Evolutionary conservation across 257 asterid species (phyloP).

Genomic region (Echites panduratus): DNA sequence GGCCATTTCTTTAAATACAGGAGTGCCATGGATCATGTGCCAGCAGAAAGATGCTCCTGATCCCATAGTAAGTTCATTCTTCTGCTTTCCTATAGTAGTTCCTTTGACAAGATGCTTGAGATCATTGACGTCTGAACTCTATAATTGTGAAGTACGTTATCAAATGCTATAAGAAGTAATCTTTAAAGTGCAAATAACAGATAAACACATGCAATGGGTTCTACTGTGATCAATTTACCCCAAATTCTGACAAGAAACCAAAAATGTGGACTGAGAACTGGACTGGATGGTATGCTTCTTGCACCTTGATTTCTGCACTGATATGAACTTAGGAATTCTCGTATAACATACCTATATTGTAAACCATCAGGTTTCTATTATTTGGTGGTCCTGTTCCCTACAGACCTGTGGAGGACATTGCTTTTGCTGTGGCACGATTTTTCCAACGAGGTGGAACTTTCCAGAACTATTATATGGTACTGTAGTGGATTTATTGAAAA

Average conservation of each 20-base stretch:
- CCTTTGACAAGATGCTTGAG: neutral
- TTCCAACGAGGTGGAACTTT: slow-evolving; percentile 90
- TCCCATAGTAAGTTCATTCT: slow-evolving; percentile 50
- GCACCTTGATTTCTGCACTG: neutral
- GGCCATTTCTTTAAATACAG: slow-evolving; percentile 75
- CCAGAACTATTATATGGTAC: slow-evolving; percentile 94
- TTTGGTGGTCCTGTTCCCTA: slow-evolving; percentile 72
- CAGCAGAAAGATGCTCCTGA: slow-evolving; percentile 87
- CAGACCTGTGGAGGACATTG: slow-evolving; percentile 84
- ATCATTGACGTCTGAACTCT: neutral
- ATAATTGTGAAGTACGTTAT: neutral
- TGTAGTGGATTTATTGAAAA: neutral
- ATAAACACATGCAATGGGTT: slow-evolving; percentile 95
- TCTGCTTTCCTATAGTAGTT: neutral
- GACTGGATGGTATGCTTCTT: slow-evolving; percentile 73
- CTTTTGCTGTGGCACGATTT: slow-evolving; percentile 86
- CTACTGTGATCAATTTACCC: slow-evolving; percentile 87
- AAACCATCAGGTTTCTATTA: slow-evolving; percentile 53
- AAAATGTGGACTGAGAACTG: slow-evolving; percentile 98
- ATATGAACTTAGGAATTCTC: neutral
- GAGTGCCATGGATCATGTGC: slow-evolving; percentile 98
- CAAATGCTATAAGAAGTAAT: neutral
- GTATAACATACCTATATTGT: neutral
- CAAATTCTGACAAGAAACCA: slow-evolving; percentile 65
- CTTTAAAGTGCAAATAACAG: slow-evolving; percentile 26